Conservation (phyloP, 352 stramenopile genomes). For the Pythium utonaiense region DNA sequence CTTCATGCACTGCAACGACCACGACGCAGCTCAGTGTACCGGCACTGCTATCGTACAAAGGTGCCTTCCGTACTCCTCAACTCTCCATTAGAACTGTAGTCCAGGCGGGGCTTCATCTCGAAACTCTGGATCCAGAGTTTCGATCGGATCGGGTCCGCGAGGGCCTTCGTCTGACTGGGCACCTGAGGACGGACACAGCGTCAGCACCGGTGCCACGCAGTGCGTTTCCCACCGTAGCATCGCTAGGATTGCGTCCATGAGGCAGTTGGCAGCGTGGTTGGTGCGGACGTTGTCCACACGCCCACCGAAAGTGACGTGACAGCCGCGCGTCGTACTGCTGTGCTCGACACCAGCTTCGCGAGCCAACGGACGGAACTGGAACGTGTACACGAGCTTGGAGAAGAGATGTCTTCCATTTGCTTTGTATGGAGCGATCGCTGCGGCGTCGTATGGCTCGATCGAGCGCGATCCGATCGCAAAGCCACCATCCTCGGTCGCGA, state of each 20-base stretch:
- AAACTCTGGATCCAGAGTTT: no score
- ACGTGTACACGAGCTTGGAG: slow-evolving; percentile 13
- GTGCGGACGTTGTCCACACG: slow-evolving; percentile 8
- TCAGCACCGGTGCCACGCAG: slow-evolving; percentile 12
- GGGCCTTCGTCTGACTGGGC: no score
- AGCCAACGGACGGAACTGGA: slow-evolving; percentile 5
- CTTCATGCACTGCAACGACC: no score
- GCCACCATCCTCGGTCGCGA: slow-evolving; percentile 5
- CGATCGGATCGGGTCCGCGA: no score
- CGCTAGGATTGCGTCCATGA: slow-evolving; percentile 12
- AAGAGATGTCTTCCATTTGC: slow-evolving; percentile 6
- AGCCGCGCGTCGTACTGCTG: neutral
- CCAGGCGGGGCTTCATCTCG: no score
- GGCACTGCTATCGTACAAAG: no score
- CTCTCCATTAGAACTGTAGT: no score
- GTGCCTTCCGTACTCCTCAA: no score
- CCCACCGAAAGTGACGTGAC: slow-evolving; percentile 8
- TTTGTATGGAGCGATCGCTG: neutral
- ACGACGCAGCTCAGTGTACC: no score
- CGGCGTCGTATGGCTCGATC: slow-evolving; percentile 1
- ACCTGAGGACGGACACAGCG: no score
- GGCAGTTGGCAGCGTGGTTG: slow-evolving; percentile 9
- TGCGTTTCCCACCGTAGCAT: slow-evolving; percentile 10
- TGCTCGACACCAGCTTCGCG: neutral
- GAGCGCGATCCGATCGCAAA: slow-evolving; percentile 11